Percentiles rank a stretch among this genome's conserved stretches.
phyloP scores from a whole-genome alignment of 306 rosid genomes.

The Amphicarpaea edgeworthii region DNA sequence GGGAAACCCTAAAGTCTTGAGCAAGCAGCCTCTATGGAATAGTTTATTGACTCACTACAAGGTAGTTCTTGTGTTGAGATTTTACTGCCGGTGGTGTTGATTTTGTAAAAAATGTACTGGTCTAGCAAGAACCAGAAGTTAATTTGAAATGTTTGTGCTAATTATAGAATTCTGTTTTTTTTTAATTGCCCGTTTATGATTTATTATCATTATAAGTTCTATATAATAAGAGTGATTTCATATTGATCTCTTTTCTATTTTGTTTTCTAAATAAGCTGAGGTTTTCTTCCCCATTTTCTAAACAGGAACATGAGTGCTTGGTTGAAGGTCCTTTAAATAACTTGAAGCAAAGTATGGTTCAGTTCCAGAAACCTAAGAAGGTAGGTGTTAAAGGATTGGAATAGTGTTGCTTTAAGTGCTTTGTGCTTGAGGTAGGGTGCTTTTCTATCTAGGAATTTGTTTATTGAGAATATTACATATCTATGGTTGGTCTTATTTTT shows the following conservation, averaged over 20 bases:
- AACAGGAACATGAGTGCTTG: slow-evolving; percentile 97
- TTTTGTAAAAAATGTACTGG: slow-evolving; percentile 17
- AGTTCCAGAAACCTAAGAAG: slow-evolving; percentile 99
- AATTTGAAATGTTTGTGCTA: slow-evolving; percentile 19
- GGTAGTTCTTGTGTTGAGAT: slow-evolving; percentile 57
- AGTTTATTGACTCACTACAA: slow-evolving; percentile 94
- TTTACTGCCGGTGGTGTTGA: slow-evolving; percentile 3
- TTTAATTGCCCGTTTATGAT: not conserved
- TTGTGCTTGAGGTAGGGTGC: not conserved
- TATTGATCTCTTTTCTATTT: not conserved
- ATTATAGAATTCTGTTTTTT: slow-evolving; percentile 13
- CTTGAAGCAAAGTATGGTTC: slow-evolving; percentile 99
- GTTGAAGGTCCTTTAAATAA: slow-evolving; percentile 98
- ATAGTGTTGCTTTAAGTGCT: slow-evolving; percentile 28
- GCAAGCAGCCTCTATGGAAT: slow-evolving; percentile 99
- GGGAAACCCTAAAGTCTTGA: slow-evolving; percentile 97
- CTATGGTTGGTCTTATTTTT: slow-evolving; percentile 35
- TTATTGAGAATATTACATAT: slow-evolving; percentile 34
- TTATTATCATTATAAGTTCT: not conserved
- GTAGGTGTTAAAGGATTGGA: slow-evolving; percentile 49
- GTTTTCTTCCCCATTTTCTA: not conserved
- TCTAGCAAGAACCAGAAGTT: slow-evolving; percentile 12
- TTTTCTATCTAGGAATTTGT: not conserved
- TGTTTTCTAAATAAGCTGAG: slow-evolving; percentile 28
- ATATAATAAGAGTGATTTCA: slow-evolving; percentile 15